A percentile compares a stretch with the other conserved stretches of the same genome.
phyloP scores from a whole-genome alignment of 1,284 basidiomycete species.

The Cystobasidium slooffiae region DNA sequence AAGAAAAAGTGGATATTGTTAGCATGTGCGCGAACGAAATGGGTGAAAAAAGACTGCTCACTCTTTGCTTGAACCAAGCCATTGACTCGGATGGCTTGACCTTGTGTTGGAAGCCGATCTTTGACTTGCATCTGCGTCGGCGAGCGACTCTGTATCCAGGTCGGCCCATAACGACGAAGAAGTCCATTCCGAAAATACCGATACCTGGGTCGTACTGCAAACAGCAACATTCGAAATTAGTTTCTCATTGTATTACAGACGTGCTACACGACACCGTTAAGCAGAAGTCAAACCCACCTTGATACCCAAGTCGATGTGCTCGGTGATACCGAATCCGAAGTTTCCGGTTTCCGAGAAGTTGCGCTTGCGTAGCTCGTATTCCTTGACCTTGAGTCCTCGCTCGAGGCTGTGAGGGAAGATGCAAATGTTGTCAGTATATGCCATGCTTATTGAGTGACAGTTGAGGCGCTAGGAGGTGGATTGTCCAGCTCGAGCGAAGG shows the following conservation, averaged over 20 bases:
- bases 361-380: constrained; percentile 86
- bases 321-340: constrained; percentile 93
- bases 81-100: constrained; percentile 67
- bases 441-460: not conserved
- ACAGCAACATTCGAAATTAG: not conserved
- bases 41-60: constrained; percentile 5
- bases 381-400: constrained; percentile 99
- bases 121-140: constrained; percentile 86
- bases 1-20: not conserved
- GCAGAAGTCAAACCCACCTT: constrained; percentile 58
- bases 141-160: constrained; percentile 90
- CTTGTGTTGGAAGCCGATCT: constrained; percentile 83
- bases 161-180: constrained; percentile 93
- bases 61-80: constrained; percentile 96
- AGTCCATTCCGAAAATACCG: constrained; percentile 57
- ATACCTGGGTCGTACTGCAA: constrained; percentile 83
- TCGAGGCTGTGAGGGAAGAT: constrained; percentile 65
- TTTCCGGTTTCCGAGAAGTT: constrained; percentile 99
- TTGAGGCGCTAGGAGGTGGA: not conserved
- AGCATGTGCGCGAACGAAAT: not conserved
- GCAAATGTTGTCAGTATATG: not conserved
- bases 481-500: too few species aligned
- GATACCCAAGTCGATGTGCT: constrained; percentile 98
- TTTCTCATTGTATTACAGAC: not conserved
- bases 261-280: not conserved